Percentiles rank a stretch among this genome's conserved stretches.
Evolutionary conservation across 2,329 filamentous ascomycete species (phyloP).

Genomic region (Fusarium decemcellulare): DNA sequence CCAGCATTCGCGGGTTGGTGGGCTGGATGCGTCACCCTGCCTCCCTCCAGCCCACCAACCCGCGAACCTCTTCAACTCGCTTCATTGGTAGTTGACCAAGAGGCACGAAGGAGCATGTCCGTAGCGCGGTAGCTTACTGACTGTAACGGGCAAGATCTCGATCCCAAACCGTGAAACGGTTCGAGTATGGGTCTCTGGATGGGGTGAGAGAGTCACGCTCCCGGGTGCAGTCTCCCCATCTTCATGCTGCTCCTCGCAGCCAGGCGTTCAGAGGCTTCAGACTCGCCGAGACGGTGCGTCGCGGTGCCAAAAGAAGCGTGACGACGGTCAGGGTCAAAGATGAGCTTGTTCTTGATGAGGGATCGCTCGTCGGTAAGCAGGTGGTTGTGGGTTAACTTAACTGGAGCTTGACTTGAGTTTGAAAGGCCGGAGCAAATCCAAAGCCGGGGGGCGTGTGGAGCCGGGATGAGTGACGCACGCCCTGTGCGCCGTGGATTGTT

Average conservation of each 20-base stretch:
- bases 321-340: conserved; percentile 34
- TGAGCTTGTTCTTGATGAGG: conserved; percentile 37
- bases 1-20: conserved; percentile 21
- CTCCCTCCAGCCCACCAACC: conserved; percentile 19
- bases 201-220: conserved; percentile 35
- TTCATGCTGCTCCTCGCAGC: conserved; percentile 8
- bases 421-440: conserved; percentile 29
- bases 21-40: conserved; percentile 25
- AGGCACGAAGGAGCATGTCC: conserved; percentile 20
- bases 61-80: conserved; percentile 11
- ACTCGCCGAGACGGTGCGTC: conserved; percentile 37
- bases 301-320: conserved; percentile 28
- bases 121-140: conserved; percentile 31
- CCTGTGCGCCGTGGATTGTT: conserved; percentile 41
- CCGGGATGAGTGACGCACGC: conserved; percentile 25
- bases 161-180: conserved; percentile 45
- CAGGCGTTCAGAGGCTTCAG: conserved; percentile 23
- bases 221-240: conserved; percentile 31
- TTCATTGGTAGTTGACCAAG: conserved; percentile 9
- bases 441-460: conserved; percentile 34
- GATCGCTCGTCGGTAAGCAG: conserved; percentile 37
- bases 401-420: conserved; percentile 38
- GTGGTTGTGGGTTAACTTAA: conserved; percentile 36
- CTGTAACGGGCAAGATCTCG: conserved; percentile 45
- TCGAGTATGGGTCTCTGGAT: conserved; percentile 10